phyloP scores from a whole-genome alignment of 164 flowering plant species.

The Annona squamosa region DNA sequence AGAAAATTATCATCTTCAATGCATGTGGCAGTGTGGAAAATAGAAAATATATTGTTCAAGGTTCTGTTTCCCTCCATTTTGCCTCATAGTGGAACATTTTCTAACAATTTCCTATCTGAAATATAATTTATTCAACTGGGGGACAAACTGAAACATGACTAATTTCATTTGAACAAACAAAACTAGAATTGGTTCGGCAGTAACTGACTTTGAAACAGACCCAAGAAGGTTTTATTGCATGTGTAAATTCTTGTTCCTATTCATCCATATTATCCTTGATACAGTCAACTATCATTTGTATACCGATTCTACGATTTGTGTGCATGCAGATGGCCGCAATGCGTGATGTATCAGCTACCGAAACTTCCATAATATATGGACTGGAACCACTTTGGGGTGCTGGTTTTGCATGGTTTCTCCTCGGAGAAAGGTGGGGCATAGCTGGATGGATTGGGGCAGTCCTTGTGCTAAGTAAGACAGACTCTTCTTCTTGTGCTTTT shows the following conservation, averaged over 20 bases:
- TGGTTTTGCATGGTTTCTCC: slow-evolving; percentile 87
- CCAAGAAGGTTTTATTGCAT: neutral
- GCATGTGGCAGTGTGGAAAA: neutral
- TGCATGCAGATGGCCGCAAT: slow-evolving; percentile 64
- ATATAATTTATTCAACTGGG: neutral
- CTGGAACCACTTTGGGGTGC: slow-evolving; percentile 96
- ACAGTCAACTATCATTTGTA: neutral
- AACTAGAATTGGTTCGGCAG: neutral
- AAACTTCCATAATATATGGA: slow-evolving; percentile 79
- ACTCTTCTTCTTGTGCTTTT: too few relatives aligned
- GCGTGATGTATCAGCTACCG: slow-evolving; percentile 84
- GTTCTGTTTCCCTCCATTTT: neutral
- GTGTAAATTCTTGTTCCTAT: neutral
- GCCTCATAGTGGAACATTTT: neutral
- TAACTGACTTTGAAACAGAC: neutral
- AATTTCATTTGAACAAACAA: neutral
- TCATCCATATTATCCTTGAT: neutral
- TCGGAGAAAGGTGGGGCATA: slow-evolving; percentile 86
- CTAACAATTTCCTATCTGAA: neutral
- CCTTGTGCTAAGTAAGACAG: slow-evolving; percentile 53
- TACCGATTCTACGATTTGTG: neutral
- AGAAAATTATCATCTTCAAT: neutral
- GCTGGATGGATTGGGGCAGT: slow-evolving; percentile 87
- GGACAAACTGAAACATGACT: neutral
- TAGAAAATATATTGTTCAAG: neutral